A percentile compares a stretch with the other conserved stretches of the same genome.
phyloP scores from a whole-genome alignment of 441 rosid genomes.

The Aquilaria agallochum region DNA sequence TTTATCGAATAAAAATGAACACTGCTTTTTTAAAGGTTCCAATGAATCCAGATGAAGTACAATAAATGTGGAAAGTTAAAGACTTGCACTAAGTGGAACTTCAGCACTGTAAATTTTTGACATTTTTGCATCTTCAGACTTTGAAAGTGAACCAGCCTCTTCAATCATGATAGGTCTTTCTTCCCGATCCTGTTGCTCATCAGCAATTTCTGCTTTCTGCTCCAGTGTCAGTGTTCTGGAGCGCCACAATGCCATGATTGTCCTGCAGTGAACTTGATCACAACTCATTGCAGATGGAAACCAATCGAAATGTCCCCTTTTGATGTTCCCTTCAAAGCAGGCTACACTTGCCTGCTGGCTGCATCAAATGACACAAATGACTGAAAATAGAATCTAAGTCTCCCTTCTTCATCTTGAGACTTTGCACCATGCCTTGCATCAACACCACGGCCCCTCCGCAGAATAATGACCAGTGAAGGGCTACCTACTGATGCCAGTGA shows the following conservation, averaged over 20 bases:
- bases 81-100: slow-evolving; percentile 49
- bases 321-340: too few relatives aligned
- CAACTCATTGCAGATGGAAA: slow-evolving; percentile 7
- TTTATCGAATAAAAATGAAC: neutral
- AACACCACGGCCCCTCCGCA: slow-evolving; percentile 57
- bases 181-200: slow-evolving; percentile 46
- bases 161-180: slow-evolving; percentile 34
- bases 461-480: slow-evolving; percentile 55
- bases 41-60: too few relatives aligned
- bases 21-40: neutral
- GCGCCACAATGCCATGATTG: slow-evolving; percentile 82
- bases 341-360: slow-evolving; percentile 54
- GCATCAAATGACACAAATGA: slow-evolving; percentile 73
- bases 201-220: slow-evolving; percentile 50
- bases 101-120: slow-evolving; percentile 49
- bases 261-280: slow-evolving; percentile 43
- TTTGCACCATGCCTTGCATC: slow-evolving; percentile 83
- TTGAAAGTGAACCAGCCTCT: slow-evolving; percentile 27
- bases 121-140: slow-evolving; percentile 46
- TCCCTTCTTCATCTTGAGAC: slow-evolving; percentile 74
- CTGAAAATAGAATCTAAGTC: slow-evolving; percentile 71
- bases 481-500: slow-evolving; percentile 72
- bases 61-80: too few relatives aligned
- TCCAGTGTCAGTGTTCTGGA: slow-evolving; percentile 47
- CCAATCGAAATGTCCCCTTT: too few relatives aligned